Evolutionary conservation across 148 eudicot genomes (phyloP).

Genomic region (Silene conica): DNA sequence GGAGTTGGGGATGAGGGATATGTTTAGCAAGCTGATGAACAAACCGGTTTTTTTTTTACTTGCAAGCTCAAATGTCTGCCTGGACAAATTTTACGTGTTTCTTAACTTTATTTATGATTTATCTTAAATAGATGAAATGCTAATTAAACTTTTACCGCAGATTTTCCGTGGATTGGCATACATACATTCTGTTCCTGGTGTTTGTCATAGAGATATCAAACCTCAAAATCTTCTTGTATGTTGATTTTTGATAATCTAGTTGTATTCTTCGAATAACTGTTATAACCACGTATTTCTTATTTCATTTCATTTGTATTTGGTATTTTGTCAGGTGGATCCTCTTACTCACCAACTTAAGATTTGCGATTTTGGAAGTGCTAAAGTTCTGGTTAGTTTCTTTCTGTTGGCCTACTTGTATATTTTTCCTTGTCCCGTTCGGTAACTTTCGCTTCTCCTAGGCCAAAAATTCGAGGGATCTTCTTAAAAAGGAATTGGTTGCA

Average conservation of each 20-base stretch:
- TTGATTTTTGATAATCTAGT: neutral
- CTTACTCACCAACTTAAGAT: slow-evolving; percentile 81
- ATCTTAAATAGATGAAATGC: neutral
- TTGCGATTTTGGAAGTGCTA: slow-evolving; percentile 93
- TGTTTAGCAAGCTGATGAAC: neutral
- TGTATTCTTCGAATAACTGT: neutral
- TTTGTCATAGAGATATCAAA: slow-evolving; percentile 75
- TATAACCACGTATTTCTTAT: neutral
- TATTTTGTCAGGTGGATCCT: slow-evolving; percentile 66
- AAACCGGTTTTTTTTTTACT: no score
- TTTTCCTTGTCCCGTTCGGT: neutral
- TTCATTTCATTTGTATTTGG: neutral
- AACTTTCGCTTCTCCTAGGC: no score
- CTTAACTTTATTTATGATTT: neutral
- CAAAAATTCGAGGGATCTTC: no score
- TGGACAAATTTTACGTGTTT: neutral
- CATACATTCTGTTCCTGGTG: slow-evolving; percentile 72
- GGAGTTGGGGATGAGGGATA: neutral
- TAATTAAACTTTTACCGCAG: slow-evolving; percentile 28
- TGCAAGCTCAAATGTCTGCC: no score
- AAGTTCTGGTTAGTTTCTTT: slow-evolving; percentile 54
- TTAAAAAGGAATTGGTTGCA: no score
- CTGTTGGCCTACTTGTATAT: neutral
- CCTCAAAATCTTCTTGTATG: slow-evolving; percentile 63
- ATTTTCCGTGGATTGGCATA: slow-evolving; percentile 80